Evolutionary conservation across 139 green algal genomes (phyloP), one percentile per base, ranked within the genome.

Genomic region (Chlamydomonas sp.): DNA sequence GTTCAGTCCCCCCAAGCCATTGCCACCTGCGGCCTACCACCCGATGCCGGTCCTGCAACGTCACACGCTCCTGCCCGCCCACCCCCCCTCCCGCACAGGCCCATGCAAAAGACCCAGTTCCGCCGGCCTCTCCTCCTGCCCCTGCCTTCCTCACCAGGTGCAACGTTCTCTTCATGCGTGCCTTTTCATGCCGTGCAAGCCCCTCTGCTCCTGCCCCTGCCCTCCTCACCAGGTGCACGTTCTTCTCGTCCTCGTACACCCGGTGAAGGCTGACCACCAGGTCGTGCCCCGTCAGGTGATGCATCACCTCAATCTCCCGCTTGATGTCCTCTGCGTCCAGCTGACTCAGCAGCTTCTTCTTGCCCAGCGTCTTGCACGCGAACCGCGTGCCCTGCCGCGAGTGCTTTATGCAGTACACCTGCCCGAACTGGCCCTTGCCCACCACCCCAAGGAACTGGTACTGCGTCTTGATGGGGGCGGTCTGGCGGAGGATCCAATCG

Each of bases 221-320:
- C 31, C 0, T 49, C 31, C 31, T 49, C 31, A 49, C 31, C 57
- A 98, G 88, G 89, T 98, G 94, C 61, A 98, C 91, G 88, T 91
- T 94, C 72, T 95, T 90, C 63, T 88, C 76, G 79, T 98, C 96
- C 89, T 98, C 96, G 79, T 90, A 98, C 16, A 95, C 94, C 3
- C 90, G 94, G 59, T 90, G 78, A 78, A 95, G 83, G 71, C 90
- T 58, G 31, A 94, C 92, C 59, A 94, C 91, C 69, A 84, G 78
- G 59, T 3, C 9, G 67, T 93, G 90, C 1, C 92, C 83, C 18
- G 20, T 74, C n/a, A 88, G 83, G 73, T 81, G 73, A 74, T 88
- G 74, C 83, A 88, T 88, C 72, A 88, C 83, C 83, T 88, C 83
- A 20, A 88, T 88, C 74, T 88, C 83, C 4, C 63, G 63, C 62